Conservation (phyloP, 805 yeast genomes). For the Ogataea parapolymorpha region DNA sequence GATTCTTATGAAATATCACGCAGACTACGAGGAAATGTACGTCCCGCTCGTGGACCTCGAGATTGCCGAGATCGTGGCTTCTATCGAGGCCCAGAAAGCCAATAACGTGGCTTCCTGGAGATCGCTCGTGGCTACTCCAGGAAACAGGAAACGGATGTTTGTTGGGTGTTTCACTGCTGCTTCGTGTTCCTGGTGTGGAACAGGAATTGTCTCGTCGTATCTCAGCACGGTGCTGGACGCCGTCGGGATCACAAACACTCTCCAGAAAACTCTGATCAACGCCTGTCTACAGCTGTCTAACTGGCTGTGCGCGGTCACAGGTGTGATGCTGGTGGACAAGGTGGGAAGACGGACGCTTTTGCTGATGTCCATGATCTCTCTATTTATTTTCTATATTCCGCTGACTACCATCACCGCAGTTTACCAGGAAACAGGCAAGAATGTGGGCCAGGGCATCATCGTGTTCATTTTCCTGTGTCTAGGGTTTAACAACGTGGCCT, state of each 20-base stretch:
- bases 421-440: constrained; percentile 7
- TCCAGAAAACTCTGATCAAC: constrained; percentile 46
- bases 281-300: constrained; percentile 48
- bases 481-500: constrained; percentile 39
- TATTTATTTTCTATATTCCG: constrained; percentile 38
- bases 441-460: constrained; percentile 18
- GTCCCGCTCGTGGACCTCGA: constrained; percentile 34
- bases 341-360: constrained; percentile 38
- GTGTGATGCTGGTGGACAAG: constrained; percentile 29
- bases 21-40: constrained; percentile 24
- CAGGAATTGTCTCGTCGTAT: constrained; percentile 45
- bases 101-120: constrained; percentile 33
- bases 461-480: constrained; percentile 27
- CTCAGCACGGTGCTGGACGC: constrained; percentile 43
- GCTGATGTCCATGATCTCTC: constrained; percentile 33
- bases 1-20: constrained; percentile 28
- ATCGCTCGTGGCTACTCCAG: constrained; percentile 32
- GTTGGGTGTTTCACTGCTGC: constrained; percentile 30
- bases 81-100: constrained; percentile 32
- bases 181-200: constrained; percentile 42
- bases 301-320: constrained; percentile 32
- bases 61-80: constrained; percentile 35
- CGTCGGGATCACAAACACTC: constrained; percentile 48
- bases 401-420: constrained; percentile 47
- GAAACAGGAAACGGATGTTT: constrained; percentile 37